Conservation (phyloP, 2,329 filamentous ascomycete species). For the Pseudocercospora fijiensis region DNA sequence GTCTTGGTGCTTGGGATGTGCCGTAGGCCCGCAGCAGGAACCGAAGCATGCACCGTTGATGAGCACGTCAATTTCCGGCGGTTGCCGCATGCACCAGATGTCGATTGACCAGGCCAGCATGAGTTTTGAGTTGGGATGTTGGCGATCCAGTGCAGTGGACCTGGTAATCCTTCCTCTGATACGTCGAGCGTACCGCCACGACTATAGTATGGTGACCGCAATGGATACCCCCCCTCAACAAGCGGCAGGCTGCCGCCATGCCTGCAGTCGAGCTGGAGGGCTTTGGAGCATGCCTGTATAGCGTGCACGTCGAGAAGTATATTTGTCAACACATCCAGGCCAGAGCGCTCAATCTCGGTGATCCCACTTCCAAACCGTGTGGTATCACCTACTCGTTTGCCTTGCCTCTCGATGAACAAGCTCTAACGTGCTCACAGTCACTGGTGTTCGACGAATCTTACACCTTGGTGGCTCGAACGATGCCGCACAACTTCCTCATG, state of each 20-base stretch:
- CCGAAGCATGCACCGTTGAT: neutral
- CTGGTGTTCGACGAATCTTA: neutral
- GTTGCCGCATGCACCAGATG: neutral
- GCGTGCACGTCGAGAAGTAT: neutral
- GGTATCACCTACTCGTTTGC: neutral
- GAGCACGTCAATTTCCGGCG: conserved; percentile 2
- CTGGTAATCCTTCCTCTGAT: neutral
- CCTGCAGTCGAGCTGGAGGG: too few relatives aligned
- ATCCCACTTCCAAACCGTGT: neutral
- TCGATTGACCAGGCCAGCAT: neutral
- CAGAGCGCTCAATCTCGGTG: neutral
- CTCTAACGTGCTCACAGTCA: neutral
- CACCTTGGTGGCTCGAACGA: neutral
- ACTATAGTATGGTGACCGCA: neutral
- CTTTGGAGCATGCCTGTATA: too few relatives aligned
- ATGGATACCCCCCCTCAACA: neutral
- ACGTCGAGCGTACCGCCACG: neutral
- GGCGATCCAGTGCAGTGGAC: neutral
- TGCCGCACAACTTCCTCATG: neutral
- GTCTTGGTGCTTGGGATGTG: neutral
- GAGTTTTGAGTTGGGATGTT: neutral
- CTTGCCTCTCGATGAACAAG: neutral
- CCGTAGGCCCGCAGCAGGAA: neutral
- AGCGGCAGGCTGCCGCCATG: too few relatives aligned
- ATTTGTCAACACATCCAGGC: neutral